phyloP scores from a whole-genome alignment of 805 yeast genomes.

The Candida stauntonica region DNA sequence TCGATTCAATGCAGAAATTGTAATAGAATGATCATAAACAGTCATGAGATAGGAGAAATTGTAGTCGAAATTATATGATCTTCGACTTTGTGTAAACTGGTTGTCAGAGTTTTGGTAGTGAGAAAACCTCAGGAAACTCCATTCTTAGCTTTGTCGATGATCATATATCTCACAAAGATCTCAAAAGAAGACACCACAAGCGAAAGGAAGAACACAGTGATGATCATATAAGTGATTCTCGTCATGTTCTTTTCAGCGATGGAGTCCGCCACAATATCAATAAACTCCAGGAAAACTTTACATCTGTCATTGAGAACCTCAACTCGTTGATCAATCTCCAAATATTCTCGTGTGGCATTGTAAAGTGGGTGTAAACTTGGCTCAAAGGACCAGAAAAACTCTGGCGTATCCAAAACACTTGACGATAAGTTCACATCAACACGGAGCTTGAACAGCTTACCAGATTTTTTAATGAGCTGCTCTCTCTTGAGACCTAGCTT shows the following conservation, averaged over 20 bases:
- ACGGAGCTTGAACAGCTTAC: slow-evolving; percentile 81
- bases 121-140: too few species aligned
- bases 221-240: slow-evolving; percentile 85
- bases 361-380: slow-evolving; percentile 94
- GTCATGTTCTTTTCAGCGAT: slow-evolving; percentile 92
- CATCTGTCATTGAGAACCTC: slow-evolving; percentile 92
- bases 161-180: slow-evolving; percentile 53
- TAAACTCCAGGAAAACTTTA: slow-evolving; percentile 87
- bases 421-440: slow-evolving; percentile 93
- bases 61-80: too few species aligned
- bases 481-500: slow-evolving; percentile 78
- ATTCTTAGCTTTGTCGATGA: slow-evolving; percentile 30
- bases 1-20: too few species aligned
- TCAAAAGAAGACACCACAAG: slow-evolving; percentile 74
- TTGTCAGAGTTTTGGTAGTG: too few species aligned
- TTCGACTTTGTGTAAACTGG: too few species aligned
- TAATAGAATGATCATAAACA: too few species aligned
- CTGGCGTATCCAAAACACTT: slow-evolving; percentile 90
- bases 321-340: slow-evolving; percentile 93
- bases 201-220: slow-evolving; percentile 73
- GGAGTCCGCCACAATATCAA: slow-evolving; percentile 89
- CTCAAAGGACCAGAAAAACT: slow-evolving; percentile 92
- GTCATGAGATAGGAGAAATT: too few species aligned
- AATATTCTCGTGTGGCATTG: slow-evolving; percentile 81
- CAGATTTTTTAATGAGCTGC: slow-evolving; percentile 83